Conservation (phyloP, 2,329 filamentous ascomycete genomes). For the Beauveria varroae region DNA sequence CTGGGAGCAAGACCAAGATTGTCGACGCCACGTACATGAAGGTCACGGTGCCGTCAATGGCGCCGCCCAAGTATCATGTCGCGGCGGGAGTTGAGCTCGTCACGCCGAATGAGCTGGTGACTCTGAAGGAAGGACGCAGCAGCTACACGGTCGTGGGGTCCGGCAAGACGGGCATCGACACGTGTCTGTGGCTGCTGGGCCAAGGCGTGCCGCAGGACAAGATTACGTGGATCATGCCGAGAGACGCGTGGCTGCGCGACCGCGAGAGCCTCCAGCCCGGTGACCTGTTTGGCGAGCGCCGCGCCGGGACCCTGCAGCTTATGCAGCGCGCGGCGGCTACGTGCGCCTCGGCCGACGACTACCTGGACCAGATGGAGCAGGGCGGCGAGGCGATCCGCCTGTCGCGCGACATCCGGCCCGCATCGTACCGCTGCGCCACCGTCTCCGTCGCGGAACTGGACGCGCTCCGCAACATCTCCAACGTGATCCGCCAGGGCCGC, state of each 20-base stretch:
- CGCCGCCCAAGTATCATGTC: background rate
- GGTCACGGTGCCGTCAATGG: background rate
- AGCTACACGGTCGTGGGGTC: slow-evolving; percentile 4
- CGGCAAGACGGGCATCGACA: slow-evolving; percentile 8
- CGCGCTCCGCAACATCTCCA: slow-evolving; percentile 1
- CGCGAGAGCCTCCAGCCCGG: slow-evolving; percentile 2
- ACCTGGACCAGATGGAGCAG: background rate
- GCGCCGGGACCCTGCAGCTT: background rate
- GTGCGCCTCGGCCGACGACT: background rate
- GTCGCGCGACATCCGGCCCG: background rate
- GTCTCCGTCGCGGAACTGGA: slow-evolving; percentile 2
- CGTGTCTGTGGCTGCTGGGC: slow-evolving; percentile 7
- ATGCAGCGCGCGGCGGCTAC: background rate
- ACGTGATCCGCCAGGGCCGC: slow-evolving; percentile 9
- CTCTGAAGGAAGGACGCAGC: background rate
- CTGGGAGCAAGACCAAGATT: background rate
- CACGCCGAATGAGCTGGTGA: slow-evolving; percentile 1
- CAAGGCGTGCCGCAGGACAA: background rate
- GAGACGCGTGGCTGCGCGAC: slow-evolving; percentile 5
- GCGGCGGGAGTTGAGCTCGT: background rate
- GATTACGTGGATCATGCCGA: slow-evolving; percentile 6
- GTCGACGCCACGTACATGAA: slow-evolving; percentile 7
- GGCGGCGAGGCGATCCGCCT: background rate
- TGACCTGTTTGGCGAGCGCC: background rate
- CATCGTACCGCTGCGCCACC: background rate